These are phyloP conservation scores for Aspergillus aculeatus DNA, from an alignment of 2,329 filamentous ascomycete genomes.

Conservation along the genomic window DNA sequence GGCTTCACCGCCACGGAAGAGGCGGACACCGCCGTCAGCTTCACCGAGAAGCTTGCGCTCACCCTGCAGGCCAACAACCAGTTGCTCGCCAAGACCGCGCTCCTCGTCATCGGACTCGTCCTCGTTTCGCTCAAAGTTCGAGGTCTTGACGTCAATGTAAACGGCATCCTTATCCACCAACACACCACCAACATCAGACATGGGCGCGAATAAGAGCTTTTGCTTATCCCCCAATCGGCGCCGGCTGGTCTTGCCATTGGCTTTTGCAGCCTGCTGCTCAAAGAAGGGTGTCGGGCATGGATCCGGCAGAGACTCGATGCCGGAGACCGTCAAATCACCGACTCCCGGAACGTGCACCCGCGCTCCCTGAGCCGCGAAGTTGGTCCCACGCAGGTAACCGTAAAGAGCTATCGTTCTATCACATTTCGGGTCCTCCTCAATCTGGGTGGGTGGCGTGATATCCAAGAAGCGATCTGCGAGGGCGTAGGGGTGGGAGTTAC, in stretches of 20 bases:
- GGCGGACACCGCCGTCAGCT: slow-evolving; percentile 74
- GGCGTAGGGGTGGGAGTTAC: slow-evolving; percentile 92
- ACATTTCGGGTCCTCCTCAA: slow-evolving; percentile 85
- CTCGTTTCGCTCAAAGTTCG: slow-evolving; percentile 66
- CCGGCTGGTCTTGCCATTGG: slow-evolving; percentile 75
- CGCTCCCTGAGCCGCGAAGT: slow-evolving; percentile 82
- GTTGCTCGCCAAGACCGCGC: slow-evolving; percentile 88
- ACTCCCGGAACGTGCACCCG: slow-evolving; percentile 89
- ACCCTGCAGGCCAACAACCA: slow-evolving; percentile 85
- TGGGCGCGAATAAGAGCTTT: slow-evolving; percentile 91
- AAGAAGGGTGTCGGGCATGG: slow-evolving; percentile 92
- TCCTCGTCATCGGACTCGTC: slow-evolving; percentile 62
- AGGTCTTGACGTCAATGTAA: slow-evolving; percentile 73
- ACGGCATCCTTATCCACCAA: slow-evolving; percentile 97
- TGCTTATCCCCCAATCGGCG: slow-evolving; percentile 91
- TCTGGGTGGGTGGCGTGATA: slow-evolving; percentile 85
- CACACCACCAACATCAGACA: slow-evolving; percentile 95
- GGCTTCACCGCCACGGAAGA: slow-evolving; percentile 76
- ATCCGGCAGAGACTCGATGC: slow-evolving; percentile 84
- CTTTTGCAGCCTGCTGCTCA: slow-evolving; percentile 82
- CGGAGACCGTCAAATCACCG: slow-evolving; percentile 80
- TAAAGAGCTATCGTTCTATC: slow-evolving; percentile 89
- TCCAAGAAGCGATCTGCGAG: slow-evolving; percentile 93
- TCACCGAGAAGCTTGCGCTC: slow-evolving; percentile 80
- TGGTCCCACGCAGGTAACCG: slow-evolving; percentile 90